These are phyloP conservation scores for Xylaria hypoxylon DNA, from an alignment of 2,329 filamentous ascomycete species.

Conservation along the genomic window DNA sequence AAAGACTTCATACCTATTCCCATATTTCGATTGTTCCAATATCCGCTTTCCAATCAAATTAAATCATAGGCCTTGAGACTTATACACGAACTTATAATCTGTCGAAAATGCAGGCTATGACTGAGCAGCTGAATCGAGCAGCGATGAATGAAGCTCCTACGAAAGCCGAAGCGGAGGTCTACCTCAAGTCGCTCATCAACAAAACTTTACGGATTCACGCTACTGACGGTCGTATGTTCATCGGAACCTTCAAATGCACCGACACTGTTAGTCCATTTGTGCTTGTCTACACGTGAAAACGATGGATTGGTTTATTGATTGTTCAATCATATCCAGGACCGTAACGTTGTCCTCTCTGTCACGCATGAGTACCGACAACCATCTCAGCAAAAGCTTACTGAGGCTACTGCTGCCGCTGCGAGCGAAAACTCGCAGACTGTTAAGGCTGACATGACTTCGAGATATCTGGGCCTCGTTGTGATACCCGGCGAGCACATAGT, in stretches of 20 bases:
- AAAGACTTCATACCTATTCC: too few relatives aligned
- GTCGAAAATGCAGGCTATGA: constrained; percentile 37
- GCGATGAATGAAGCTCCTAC: constrained; percentile 50
- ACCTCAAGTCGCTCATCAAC: constrained; percentile 76
- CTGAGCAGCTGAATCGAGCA: constrained; percentile 30
- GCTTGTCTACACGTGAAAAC: constrained; percentile 9
- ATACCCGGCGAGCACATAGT: constrained; percentile 87
- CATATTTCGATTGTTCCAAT: background rate
- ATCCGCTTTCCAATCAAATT: background rate
- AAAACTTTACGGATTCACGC: constrained; percentile 83
- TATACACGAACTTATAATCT: background rate
- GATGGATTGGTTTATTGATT: constrained; percentile 7
- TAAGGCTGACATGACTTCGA: constrained; percentile 79
- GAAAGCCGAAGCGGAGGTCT: constrained; percentile 65
- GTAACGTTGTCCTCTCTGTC: constrained; percentile 85
- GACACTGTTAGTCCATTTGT: constrained; percentile 73
- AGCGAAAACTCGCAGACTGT: constrained; percentile 57
- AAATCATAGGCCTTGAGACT: background rate
- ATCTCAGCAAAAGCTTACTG: constrained; percentile 60
- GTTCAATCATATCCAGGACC: constrained; percentile 69
- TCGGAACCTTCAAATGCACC: constrained; percentile 93
- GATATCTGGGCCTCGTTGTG: constrained; percentile 90
- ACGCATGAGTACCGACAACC: constrained; percentile 92
- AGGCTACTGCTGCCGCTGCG: constrained; percentile 51
- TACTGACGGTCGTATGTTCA: constrained; percentile 87